Percentiles rank a stretch among this genome's conserved stretches.
Conservation (phyloP, 2,329 filamentous ascomycete genomes). For the Monosporascus sp. region DNA sequence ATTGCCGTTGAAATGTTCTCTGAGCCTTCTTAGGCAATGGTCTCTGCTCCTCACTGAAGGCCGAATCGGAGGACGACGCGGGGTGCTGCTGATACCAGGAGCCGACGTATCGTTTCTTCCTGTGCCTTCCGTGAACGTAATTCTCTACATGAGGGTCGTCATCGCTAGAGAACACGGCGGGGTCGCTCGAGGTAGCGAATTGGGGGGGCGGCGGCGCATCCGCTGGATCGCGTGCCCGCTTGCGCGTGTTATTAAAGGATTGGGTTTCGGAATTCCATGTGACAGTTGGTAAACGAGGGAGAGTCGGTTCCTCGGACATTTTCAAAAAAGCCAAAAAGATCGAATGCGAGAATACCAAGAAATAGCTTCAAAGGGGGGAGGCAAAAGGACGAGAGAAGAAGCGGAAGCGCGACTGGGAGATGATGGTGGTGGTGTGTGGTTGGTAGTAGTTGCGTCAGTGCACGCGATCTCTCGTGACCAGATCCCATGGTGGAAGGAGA, state of each 20-base stretch:
- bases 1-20: slow-evolving; percentile 51
- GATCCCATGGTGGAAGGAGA: neutral
- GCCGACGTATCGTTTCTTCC: slow-evolving; percentile 60
- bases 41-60: slow-evolving; percentile 35
- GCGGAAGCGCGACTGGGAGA: neutral
- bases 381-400: slow-evolving; percentile 1
- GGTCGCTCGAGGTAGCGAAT: slow-evolving; percentile 62
- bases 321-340: neutral
- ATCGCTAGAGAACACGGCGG: slow-evolving; percentile 66
- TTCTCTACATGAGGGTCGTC: slow-evolving; percentile 64
- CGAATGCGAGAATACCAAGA: neutral
- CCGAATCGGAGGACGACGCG: slow-evolving; percentile 44
- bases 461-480: neutral
- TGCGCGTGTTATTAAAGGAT: slow-evolving; percentile 29
- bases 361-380: slow-evolving; percentile 3
- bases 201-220: slow-evolving; percentile 26
- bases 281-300: slow-evolving; percentile 28
- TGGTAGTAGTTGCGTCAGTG: neutral
- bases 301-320: slow-evolving; percentile 33
- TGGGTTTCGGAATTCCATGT: slow-evolving; percentile 27
- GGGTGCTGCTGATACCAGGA: slow-evolving; percentile 62
- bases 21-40: slow-evolving; percentile 35
- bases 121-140: slow-evolving; percentile 50
- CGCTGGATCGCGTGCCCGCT: slow-evolving; percentile 30
- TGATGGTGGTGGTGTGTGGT: neutral